These are phyloP conservation scores for Aspergillus baeticus DNA, from an alignment of 495 filamentous ascomycete genomes.

Conservation along the genomic window DNA sequence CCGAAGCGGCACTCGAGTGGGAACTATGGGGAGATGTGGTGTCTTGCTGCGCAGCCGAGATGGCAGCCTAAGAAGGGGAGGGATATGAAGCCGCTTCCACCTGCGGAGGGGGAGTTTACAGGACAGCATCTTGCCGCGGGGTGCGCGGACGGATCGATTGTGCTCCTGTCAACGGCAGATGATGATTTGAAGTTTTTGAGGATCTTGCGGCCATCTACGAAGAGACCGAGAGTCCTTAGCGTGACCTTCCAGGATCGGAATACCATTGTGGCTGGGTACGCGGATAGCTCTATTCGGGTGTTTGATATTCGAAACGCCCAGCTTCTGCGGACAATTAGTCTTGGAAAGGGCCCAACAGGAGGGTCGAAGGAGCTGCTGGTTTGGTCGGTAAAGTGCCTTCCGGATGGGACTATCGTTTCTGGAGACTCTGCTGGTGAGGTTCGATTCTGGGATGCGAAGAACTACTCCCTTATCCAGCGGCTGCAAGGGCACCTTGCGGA, in stretches of 20 bases:
- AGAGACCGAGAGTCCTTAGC: constrained; percentile 83
- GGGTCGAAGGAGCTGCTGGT: constrained; percentile 84
- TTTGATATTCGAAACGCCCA: constrained; percentile 81
- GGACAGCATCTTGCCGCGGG: constrained; percentile 82
- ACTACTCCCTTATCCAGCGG: constrained; percentile 80
- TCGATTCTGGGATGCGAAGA: constrained; percentile 90
- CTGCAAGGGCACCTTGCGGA: constrained; percentile 87
- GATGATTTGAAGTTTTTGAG: constrained; percentile 70
- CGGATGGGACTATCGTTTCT: constrained; percentile 86
- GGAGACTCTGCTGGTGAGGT: constrained; percentile 93
- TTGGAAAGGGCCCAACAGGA: constrained; percentile 71
- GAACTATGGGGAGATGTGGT: constrained; percentile 96
- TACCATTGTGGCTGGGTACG: constrained; percentile 83
- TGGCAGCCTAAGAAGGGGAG: constrained; percentile 38
- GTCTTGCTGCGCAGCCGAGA: constrained; percentile 82
- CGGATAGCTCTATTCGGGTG: constrained; percentile 85
- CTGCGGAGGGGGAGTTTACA: constrained; percentile 43
- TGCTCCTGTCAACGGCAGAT: constrained; percentile 81
- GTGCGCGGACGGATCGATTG: constrained; percentile 87
- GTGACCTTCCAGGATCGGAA: constrained; percentile 83
- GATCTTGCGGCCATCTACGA: constrained; percentile 69
- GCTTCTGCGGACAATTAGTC: constrained; percentile 73
- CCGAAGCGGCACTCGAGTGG: constrained; percentile 81
- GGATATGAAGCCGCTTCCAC: constrained; percentile 31
- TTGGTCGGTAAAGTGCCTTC: constrained; percentile 86